Percentiles rank a stretch among this genome's conserved stretches.
These are phyloP conservation scores for Phytophthora pisi DNA, from an alignment of 352 stramenopile species.

Conservation along the genomic window DNA sequence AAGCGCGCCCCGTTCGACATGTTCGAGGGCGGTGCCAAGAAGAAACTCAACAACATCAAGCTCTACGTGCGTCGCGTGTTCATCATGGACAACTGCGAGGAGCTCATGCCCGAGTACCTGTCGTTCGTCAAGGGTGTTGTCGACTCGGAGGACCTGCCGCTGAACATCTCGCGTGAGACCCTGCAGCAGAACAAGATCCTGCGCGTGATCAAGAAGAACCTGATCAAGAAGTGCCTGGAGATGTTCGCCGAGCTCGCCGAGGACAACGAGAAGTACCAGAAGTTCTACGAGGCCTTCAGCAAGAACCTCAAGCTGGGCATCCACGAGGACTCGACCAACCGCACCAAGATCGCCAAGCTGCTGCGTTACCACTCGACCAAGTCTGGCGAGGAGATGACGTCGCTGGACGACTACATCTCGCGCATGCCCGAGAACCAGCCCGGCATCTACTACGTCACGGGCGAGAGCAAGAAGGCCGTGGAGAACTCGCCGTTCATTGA, in stretches of 20 bases:
- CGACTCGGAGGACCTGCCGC: conserved; percentile 99
- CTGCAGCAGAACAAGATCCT: conserved; percentile 99
- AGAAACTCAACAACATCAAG: conserved; percentile 99
- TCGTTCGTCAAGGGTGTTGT: conserved; percentile 99
- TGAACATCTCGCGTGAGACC: conserved; percentile 99
- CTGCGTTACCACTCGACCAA: conserved; percentile 99
- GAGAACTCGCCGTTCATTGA: conserved; percentile 99
- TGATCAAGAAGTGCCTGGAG: conserved; percentile 99
- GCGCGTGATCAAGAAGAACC: conserved; percentile 99
- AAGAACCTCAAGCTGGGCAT: conserved; percentile 99
- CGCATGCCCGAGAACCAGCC: conserved; percentile 97
- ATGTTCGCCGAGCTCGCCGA: conserved; percentile 99
- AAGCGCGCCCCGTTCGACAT: conserved; percentile 99
- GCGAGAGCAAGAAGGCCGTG: conserved; percentile 98
- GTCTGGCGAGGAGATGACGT: conserved; percentile 96
- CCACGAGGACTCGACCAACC: conserved; percentile 99
- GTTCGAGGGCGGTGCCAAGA: conserved; percentile 99
- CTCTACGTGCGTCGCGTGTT: conserved; percentile 99
- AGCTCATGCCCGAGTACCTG: conserved; percentile 99
- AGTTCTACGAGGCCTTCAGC: conserved; percentile 99
- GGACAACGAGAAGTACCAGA: conserved; percentile 98
- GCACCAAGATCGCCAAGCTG: conserved; percentile 99
- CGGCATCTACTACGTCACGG: conserved; percentile 99
- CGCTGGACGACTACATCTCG: conserved; percentile 98
- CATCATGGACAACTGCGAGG: conserved; percentile 99